Evolutionary conservation across 495 filamentous ascomycete species (phyloP).

Genomic region (Chaetomium fimeti): DNA sequence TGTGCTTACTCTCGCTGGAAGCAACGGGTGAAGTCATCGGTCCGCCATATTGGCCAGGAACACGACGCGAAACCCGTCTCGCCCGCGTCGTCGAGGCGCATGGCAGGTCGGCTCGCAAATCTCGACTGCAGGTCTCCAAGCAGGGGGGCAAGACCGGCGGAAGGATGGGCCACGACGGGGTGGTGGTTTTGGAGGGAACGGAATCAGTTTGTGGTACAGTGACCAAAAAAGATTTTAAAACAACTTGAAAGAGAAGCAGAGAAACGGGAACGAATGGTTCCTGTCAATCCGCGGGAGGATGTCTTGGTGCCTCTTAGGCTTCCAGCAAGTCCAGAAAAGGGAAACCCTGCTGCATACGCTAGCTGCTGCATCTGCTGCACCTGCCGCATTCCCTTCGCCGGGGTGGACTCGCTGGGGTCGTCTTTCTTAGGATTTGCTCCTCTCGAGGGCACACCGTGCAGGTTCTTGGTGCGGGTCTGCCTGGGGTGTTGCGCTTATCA

Average conservation of each 20-base stretch:
- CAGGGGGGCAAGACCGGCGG: not conserved
- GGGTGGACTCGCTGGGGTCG: not conserved
- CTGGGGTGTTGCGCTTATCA: conserved; percentile 10
- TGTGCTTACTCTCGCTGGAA: conserved; percentile 75
- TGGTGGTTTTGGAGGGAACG: not conserved
- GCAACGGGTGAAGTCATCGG: conserved; percentile 85
- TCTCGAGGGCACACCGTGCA: not conserved
- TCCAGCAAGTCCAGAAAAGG: not conserved
- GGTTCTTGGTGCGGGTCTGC: not conserved
- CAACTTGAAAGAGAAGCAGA: conserved; percentile 5
- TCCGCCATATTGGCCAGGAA: conserved; percentile 73
- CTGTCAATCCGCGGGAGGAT: not conserved
- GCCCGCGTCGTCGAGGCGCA: conserved; percentile 26
- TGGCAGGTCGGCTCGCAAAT: conserved; percentile 13
- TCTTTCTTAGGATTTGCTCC: not conserved
- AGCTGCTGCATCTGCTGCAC: conserved; percentile 11
- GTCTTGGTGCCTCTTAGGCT: conserved; percentile 11
- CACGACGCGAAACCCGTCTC: conserved; percentile 67
- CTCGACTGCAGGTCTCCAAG: not conserved
- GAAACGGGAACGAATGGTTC: not conserved
- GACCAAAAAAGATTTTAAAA: not conserved
- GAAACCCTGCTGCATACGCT: not conserved
- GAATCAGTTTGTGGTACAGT: not conserved
- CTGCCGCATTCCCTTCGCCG: conserved; percentile 14
- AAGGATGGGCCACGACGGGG: not conserved